Evolutionary conservation across 2,329 filamentous ascomycete genomes (phyloP).

Genomic region (Exophiala dermatitidis): DNA sequence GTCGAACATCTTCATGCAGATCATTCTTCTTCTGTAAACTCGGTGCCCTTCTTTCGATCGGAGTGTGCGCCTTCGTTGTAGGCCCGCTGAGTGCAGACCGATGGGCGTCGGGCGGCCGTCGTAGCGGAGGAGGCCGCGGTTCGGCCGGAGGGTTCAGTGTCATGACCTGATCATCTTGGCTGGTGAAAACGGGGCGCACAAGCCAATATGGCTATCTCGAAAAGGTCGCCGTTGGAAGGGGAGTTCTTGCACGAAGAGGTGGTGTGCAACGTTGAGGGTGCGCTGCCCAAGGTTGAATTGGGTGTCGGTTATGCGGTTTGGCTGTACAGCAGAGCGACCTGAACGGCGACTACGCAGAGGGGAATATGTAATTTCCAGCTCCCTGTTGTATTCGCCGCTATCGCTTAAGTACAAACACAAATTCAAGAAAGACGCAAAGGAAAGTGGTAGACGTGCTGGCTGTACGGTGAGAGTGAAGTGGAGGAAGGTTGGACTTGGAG

Average conservation of each 20-base stretch:
- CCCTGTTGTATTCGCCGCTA: background rate
- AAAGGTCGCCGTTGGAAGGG: background rate
- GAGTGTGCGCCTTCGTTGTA: constrained; percentile 8
- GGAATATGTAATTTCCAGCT: background rate
- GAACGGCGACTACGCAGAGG: background rate
- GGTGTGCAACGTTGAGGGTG: background rate
- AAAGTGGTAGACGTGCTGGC: background rate
- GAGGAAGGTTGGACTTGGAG: constrained; percentile 1
- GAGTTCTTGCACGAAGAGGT: background rate
- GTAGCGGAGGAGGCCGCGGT: constrained; percentile 24
- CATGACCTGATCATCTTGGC: constrained; percentile 27
- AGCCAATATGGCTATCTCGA: constrained; percentile 1
- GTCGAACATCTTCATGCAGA: constrained; percentile 35
- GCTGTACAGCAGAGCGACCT: background rate
- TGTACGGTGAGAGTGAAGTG: background rate
- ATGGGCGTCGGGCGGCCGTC: constrained; percentile 13
- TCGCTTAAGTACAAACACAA: background rate
- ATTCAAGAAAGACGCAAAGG: background rate
- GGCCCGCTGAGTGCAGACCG: constrained; percentile 7
- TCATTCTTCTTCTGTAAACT: constrained; percentile 7
- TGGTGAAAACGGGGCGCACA: background rate
- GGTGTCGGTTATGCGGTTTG: background rate
- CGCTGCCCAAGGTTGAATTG: background rate
- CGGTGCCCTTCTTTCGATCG: constrained; percentile 5
- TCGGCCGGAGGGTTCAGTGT: constrained; percentile 26